Percentiles rank a stretch among this genome's conserved stretches.
These are phyloP conservation scores for Brassica hybrid DNA, from an alignment of 441 rosid species.

Conservation along the genomic window DNA sequence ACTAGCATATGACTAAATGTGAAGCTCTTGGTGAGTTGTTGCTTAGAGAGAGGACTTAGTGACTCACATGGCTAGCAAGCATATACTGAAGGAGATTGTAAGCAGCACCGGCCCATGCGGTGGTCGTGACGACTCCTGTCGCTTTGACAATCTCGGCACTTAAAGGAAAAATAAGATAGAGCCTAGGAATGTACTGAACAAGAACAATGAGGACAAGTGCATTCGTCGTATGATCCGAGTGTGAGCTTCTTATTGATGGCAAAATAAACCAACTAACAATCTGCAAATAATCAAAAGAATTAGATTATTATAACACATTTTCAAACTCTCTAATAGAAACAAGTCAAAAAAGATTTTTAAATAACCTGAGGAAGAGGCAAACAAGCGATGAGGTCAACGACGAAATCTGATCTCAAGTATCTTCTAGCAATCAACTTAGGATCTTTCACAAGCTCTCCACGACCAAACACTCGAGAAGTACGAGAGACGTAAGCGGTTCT, in stretches of 20 bases:
- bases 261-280: conserved; percentile 85
- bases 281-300: conserved; percentile 46
- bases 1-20: conserved; percentile 16
- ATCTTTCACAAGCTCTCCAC: conserved; percentile 88
- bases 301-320: neutral
- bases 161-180: conserved; percentile 82
- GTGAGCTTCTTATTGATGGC: conserved; percentile 69
- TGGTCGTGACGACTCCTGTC: conserved; percentile 78
- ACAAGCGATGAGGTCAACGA: conserved; percentile 73
- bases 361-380: conserved; percentile 93
- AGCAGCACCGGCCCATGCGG: conserved; percentile 99
- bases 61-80: conserved; percentile 90
- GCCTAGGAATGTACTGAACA: conserved; percentile 79
- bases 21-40: neutral
- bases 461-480: conserved; percentile 78
- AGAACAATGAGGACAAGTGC: conserved; percentile 82
- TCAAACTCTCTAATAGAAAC: neutral
- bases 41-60: conserved; percentile 1
- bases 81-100: conserved; percentile 86
- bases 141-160: conserved; percentile 80
- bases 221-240: conserved; percentile 74
- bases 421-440: conserved; percentile 63
- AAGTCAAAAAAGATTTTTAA: conserved; percentile 8
- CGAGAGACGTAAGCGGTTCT: conserved; percentile 82
- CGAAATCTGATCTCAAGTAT: conserved; percentile 76